phyloP scores from a whole-genome alignment of 2,329 filamentous ascomycete genomes.

The Pezicula radicicola region DNA sequence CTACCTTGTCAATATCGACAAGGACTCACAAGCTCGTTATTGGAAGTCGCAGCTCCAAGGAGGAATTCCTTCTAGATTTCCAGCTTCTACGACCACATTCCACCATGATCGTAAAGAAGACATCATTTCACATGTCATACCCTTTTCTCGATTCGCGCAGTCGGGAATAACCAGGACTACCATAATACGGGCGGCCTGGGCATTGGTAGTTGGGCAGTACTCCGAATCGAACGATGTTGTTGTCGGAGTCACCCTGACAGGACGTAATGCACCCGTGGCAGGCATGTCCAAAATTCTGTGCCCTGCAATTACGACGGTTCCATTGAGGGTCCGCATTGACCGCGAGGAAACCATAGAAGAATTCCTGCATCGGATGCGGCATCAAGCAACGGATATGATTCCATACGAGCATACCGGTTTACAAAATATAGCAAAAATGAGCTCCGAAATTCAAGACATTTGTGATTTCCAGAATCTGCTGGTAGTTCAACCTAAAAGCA shows the following conservation, averaged over 20 bases:
- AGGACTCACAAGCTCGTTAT: too few species aligned
- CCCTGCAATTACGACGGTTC: background rate
- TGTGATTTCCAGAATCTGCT: conserved; percentile 31
- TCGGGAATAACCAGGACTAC: conserved; percentile 37
- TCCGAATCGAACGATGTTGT: conserved; percentile 33
- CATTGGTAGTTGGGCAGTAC: too few species aligned
- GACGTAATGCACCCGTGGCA: conserved; percentile 31
- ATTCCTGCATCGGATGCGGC: background rate
- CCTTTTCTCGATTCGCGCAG: background rate
- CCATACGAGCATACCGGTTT: conserved; percentile 42
- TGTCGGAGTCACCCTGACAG: conserved; percentile 7
- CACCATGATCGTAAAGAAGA: background rate
- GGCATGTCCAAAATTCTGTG: conserved; percentile 37
- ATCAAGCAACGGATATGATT: conserved; percentile 41
- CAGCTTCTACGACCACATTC: background rate
- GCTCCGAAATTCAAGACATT: too few species aligned
- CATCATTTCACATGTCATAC: background rate
- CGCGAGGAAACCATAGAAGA: conserved; percentile 7
- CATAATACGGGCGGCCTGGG: conserved; percentile 31
- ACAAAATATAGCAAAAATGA: too few species aligned
- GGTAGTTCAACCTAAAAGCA: too few species aligned
- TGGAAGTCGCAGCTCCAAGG: too few species aligned
- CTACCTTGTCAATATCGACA: too few species aligned
- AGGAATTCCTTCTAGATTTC: too few species aligned
- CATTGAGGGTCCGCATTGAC: background rate